These are phyloP conservation scores for Vitellaria paradoxa DNA, from an alignment of 179 eudicot genomes.

Conservation along the genomic window DNA sequence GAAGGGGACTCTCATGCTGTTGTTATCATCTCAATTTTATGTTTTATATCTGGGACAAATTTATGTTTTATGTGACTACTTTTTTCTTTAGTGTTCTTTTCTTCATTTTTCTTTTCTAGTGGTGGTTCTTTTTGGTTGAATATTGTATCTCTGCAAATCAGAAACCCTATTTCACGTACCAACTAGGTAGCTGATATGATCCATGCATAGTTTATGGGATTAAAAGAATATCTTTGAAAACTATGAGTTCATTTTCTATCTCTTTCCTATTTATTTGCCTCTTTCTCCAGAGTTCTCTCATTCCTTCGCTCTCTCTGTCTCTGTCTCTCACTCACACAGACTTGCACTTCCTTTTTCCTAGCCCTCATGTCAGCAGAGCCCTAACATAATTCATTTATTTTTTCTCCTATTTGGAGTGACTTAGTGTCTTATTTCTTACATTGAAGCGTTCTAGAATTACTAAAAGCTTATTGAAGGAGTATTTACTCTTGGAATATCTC, in stretches of 20 bases:
- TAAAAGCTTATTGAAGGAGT: background rate
- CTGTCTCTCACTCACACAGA: background rate
- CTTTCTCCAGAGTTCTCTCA: background rate
- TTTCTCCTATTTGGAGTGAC: background rate
- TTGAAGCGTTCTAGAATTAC: too few relatives aligned
- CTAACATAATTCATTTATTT: background rate
- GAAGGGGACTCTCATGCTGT: too few relatives aligned
- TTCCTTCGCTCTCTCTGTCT: too few relatives aligned
- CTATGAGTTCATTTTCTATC: background rate
- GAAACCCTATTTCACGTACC: background rate
- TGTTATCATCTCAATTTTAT: background rate
- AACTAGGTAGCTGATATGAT: background rate
- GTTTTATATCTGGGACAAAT: too few relatives aligned
- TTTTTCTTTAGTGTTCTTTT: too few relatives aligned
- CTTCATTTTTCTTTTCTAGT: too few relatives aligned
- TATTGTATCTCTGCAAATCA: background rate
- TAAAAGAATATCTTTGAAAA: background rate
- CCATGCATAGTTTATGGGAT: too few relatives aligned
- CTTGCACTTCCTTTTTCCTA: background rate
- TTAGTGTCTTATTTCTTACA: too few relatives aligned
- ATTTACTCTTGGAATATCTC: background rate
- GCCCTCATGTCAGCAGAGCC: background rate
- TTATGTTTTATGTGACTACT: too few relatives aligned
- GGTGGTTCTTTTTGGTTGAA: background rate
- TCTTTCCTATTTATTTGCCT: background rate